Evolutionary conservation across 108 stramenopile genomes (phyloP), one percentile per base, ranked within the genome.

Genomic region (Conticribra weissflogii): DNA sequence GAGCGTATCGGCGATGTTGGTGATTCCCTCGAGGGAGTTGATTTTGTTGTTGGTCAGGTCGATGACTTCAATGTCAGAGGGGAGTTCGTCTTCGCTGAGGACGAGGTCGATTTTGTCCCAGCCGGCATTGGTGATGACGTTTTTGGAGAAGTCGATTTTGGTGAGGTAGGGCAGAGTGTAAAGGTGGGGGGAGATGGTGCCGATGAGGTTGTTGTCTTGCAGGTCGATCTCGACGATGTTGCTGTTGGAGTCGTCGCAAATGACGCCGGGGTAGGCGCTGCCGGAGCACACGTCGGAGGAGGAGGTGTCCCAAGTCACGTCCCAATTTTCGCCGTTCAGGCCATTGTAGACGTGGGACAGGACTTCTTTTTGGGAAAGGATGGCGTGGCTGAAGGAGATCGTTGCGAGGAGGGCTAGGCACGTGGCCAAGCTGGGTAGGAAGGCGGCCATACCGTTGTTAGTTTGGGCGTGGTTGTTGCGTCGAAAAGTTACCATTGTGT

Each of bases 161-260:
- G 59, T 45, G 28, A 81, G 68, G 41, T 72, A 22, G 21, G 62
- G 62, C 44, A 81, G 31, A 14, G 71, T 50, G 65, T 77, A 81
- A 19, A 81, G 34, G 32, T 76, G 57, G 0, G 74, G 75, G 14
- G 84, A 61, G 16, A 87, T 58, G 24, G 64, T 77, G 7, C 93
- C 93, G 7, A 63, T 24, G 34, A 94, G 50, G 22, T 86, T 82
- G 55, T 88, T 88, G 29, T 90, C 76, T 30, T 59, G 41, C 2
- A 94, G 79, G 16, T 76, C 63, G 36, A 94, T 88, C 44, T 81
- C 79, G 57, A 77, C 65, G 17, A 92, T 69, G 3, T 76, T 59
- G 2, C 44, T 36, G 23, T 61, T 47, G 48, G 47, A 18, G 2
- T 31, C 32, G 25, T 76, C 54, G 63, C 75, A 76, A 14, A 28